Base-by-base conservation (phyloP, 345 rosid species). In the Rhizophora mangle region DNA sequence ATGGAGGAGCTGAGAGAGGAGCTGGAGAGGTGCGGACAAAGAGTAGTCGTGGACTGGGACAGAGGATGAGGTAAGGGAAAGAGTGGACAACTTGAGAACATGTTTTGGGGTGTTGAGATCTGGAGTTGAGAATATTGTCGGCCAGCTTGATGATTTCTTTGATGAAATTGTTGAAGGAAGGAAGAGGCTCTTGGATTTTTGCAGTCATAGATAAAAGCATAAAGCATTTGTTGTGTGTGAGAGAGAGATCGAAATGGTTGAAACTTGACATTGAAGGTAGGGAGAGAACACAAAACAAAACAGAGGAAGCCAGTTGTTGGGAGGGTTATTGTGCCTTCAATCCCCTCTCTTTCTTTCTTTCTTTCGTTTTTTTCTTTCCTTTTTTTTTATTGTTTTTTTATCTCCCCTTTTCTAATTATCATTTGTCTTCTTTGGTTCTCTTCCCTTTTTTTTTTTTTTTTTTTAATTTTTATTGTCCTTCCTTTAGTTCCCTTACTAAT, bases 101-200 rank as follows among this genome's bases (percentile, higher is more conserved):
- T 74, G 82, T 65, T 69, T 91, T 68, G 90, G 85, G 82, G 85
- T 65, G 20, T 74, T 94, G 83, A 89, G 87, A 87, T 84, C 82
- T 73, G 99, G 96, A 16, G 82, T 83, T 32, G 97, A 94, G 64
- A 85, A 81, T 65, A 78, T 91, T 62, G 82, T 85, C 22, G 86
- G 76, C 18, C 88, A 89, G 63, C 84, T 94, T 73, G 97, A 94
- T 82, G 99, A 94, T 79, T 94, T 94, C 82, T 87, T 94, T 78
- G 99, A 94, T 82, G 99, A 94, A 76, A 94, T 94, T 81, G 97
- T 90, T 77, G 99, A 94, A 80, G 97, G 92, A 6, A 91, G 99
- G 79, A 88, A 91, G 92, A 82, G 85, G 87, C 97, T 94, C 75
- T 85, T 86, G 82, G 93, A 90, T 83, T 88, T 89, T 71, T 91